Base-by-base conservation (phyloP, 768 basidiomycete genomes). In the Suillus placidus region DNA sequence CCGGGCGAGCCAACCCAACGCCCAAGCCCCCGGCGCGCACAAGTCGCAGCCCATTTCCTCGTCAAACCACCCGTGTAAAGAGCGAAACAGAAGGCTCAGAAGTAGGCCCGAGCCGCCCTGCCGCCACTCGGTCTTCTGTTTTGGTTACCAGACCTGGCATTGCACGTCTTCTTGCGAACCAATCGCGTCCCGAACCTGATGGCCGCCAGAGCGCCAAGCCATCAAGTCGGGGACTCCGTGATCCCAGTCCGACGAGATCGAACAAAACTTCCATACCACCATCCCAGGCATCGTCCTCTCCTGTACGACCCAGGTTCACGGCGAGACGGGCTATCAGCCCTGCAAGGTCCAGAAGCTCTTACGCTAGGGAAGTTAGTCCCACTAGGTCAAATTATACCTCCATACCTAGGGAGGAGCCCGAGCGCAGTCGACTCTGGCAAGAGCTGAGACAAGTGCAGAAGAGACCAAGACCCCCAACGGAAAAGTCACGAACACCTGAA, bases 401-500 rank as follows among this genome's bases (percentile, higher is more conserved):
- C 64, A 16, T 72, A 71, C 26, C 79, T 71, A 7, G 79, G 76
- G 58, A 42, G 16, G 82, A 81, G 49, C 77, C 71, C 51, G 73
- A 78, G 76, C 67, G 83, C 68, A 81, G 83, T 69, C 80, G 79
- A 64, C 71, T 88, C 66, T 88, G 87, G 85, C 80, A 78, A 51
- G 88, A 88, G 69, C 76, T 88, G 32, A 81, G 80, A 71, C 81
- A 83, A 64, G 78, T 86, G 62, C 83, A 80, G 68, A 78, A 78
- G 65, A 81, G 80, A 73, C 78, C 85, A 65, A 79, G 80, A 45
- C 79, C 83, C 58, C 78, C 79, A 45, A 85, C 84, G 23, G 80
- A 81, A 58, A 76, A 73, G 65, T 80, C 83, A 66, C 76, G 75
- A 66, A 77, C 79, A 51, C 74, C 74, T 72, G 78, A 77, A 65